phyloP scores from a whole-genome alignment of 192 early-diverging fungal species.

The Mortierella alpina region DNA sequence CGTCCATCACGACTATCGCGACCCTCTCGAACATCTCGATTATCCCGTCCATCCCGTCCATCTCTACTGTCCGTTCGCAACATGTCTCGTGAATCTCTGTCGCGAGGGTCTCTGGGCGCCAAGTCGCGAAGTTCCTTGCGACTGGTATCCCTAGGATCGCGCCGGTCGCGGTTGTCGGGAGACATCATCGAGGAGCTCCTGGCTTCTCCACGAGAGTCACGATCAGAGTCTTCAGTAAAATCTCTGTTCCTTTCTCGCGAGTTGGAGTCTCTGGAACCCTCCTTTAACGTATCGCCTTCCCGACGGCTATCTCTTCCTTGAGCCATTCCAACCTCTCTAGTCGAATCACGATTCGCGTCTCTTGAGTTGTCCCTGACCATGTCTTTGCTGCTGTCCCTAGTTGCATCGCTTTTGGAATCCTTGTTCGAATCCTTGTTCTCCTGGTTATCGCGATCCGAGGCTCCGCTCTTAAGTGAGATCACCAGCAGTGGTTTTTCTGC shows the following conservation, averaged over 20 bases:
- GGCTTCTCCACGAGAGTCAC: conserved; percentile 8
- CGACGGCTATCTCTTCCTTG: too few species aligned
- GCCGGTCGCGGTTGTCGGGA: conserved; percentile 14
- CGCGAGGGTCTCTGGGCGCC: conserved; percentile 41
- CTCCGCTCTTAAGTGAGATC: conserved; percentile 22
- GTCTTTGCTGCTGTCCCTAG: neutral
- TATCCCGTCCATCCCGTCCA: conserved; percentile 13
- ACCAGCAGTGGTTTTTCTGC: conserved; percentile 18
- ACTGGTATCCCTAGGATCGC: conserved; percentile 30
- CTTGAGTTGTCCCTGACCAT: neutral
- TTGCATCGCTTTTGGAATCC: conserved; percentile 5
- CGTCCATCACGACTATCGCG: conserved; percentile 8
- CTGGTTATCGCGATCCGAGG: conserved; percentile 8
- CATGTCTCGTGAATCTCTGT: conserved; percentile 17
- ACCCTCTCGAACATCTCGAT: conserved; percentile 7
- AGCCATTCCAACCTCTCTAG: neutral
- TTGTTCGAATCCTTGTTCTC: conserved; percentile 13
- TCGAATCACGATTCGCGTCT: neutral
- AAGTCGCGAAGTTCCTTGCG: conserved; percentile 41
- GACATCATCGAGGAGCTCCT: neutral
- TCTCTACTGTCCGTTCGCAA: conserved; percentile 13
- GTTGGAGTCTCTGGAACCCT: too few species aligned
- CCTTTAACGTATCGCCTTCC: too few species aligned
- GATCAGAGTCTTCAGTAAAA: neutral
- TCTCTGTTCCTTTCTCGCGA: neutral